Evolutionary conservation across 1,139 yeast species (phyloP), one percentile per base, ranked within the genome.

Genomic region (Candida gigantensis): DNA sequence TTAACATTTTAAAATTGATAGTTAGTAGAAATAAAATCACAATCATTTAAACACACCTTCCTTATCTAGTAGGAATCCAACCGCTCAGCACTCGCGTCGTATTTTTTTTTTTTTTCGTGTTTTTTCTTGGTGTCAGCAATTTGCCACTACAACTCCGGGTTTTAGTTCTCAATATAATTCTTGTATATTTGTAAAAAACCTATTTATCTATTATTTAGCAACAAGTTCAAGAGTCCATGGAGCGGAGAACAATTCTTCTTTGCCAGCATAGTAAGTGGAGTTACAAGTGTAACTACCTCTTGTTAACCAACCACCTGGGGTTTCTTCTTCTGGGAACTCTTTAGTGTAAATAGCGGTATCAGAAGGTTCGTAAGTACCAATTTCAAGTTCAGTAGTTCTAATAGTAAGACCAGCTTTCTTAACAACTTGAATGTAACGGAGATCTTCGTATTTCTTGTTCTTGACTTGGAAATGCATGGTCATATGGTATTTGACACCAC

Each of bases 241-340:
- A 30, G 46, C 53, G 15, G 44, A 44, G 32, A 53, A 47, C 43
- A 63, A 58, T 27, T 47, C 58, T 38, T 61, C 60, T 14, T 53
- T 72, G 23, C 56, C 62, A 17, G 63, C 58, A 34, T 42, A 57
- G 50, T 68, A 70, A 18, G 65, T 62, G 19, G 70, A 62, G 7
- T 51, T 51, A 39, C 68, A 65, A 9, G 58, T 56, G 49, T 57
- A 62, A 24, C 46, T 44, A 11, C 72, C 74, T 56, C 74, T 65
- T 36, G 62, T 49, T 31, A 68, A 53, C 50, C 60, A 68, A 16
- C 74, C 74, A 38, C 66, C 62, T 10, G 76, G 76, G 31, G 74
- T 60, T 12, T 53, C 52, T 40, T 68, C 74, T 39, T 58, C 60
- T 12, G 62, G 64, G 47, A 66, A 68, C 9, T 50, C 51, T 42